Evolutionary conservation across 208 protist species (phyloP).

Genomic region (Hexamita inflata): DNA sequence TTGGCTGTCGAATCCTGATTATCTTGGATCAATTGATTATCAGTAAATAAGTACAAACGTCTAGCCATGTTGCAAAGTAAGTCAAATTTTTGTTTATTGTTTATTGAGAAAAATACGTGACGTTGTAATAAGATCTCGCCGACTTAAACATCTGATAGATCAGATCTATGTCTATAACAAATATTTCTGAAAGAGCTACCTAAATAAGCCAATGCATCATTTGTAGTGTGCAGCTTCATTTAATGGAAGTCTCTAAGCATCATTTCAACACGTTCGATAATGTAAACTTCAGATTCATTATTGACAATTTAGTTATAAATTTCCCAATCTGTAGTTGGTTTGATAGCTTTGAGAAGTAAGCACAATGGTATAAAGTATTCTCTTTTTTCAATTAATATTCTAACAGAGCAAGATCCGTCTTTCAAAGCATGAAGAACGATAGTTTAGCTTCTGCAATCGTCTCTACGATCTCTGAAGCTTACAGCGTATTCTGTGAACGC

Average conservation of each 20-base stretch:
- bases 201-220: conserved; percentile 46
- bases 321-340: conserved; percentile 54
- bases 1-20: conserved; percentile 76
- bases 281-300: conserved; percentile 42
- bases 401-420: conserved; percentile 51
- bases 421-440: conserved; percentile 87
- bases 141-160: conserved; percentile 43
- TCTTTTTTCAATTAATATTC: conserved; percentile 54
- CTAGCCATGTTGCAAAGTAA: conserved; percentile 58
- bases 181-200: conserved; percentile 31
- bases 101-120: conserved; percentile 57
- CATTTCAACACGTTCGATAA: conserved; percentile 54
- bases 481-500: conserved; percentile 79
- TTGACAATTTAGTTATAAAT: conserved; percentile 56
- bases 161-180: not conserved
- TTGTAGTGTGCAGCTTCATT: conserved; percentile 27
- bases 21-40: conserved; percentile 53
- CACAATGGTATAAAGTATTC: conserved; percentile 62
- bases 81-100: conserved; percentile 70
- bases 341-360: conserved; percentile 58
- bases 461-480: conserved; percentile 70
- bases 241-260: conserved; percentile 40
- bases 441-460: conserved; percentile 69
- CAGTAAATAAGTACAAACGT: not conserved
- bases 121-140: conserved; percentile 50